Base-by-base conservation (phyloP, 345 rosid genomes). In the Eucalyptus polybractea region DNA sequence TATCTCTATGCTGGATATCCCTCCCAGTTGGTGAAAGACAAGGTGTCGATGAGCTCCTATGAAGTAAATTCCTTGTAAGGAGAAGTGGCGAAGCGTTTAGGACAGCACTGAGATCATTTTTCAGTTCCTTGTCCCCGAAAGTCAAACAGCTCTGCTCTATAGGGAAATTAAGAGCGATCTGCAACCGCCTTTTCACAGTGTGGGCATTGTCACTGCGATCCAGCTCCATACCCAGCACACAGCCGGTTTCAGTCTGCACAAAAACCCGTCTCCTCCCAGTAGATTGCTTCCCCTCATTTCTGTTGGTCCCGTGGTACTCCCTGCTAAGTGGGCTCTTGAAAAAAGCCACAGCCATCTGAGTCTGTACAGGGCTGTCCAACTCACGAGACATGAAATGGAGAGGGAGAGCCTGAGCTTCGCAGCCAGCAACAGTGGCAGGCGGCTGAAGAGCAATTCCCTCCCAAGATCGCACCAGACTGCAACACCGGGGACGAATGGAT, bases 221-320 rank as follows among this genome's bases (percentile, higher is more conserved):
- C 90, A 98, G 90, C 92, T 98, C 99, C 99, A 98, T 97, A n/a
- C 97, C 99, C 90, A 97, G 90, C 40, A 98, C 99, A 93, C 98
- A 98, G 51, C 99, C 99, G 15, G 95, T 97, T 93, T 98, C 99
- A 0, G 99, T 98, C 85, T 98, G 99, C 88, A 98, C 99, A 54
- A 98, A 98, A 56, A 98, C 99, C 87, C 95, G 92, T 81, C 99
- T 96, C 88, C 99, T 92, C 50, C 97, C 98, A 3, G 97, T 89
- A 86, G 94, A 92, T 44, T 95, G 99, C 89, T 92, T 98, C 93
- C 94, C 95, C 86, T 95, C 99, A 93, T 93, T 92, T 90, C 90
- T 92, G 86, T 72, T 62, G 6, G 69, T 62, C 69, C 69, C 33
- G 15, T 29, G 69, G 69, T 62, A 62, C 69, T 62, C 69, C 69